A percentile compares a stretch with the other conserved stretches of the same genome.
Evolutionary conservation across 2,329 filamentous ascomycete species (phyloP).

Genomic region (Aspergillus ruber): DNA sequence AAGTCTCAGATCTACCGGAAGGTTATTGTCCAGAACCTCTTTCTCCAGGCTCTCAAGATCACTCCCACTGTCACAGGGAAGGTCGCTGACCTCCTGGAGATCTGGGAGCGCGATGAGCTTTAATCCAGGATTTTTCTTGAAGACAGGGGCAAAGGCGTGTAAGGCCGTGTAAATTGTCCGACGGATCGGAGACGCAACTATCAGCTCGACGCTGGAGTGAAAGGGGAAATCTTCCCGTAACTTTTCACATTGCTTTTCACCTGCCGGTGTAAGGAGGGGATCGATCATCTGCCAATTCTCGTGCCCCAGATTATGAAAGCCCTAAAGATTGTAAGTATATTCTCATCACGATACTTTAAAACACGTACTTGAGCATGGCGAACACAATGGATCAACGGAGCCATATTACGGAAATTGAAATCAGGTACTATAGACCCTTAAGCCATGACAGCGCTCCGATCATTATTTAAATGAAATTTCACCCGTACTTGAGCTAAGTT

Average conservation of each 20-base stretch:
- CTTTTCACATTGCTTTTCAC: conserved; percentile 60
- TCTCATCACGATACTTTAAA: not conserved
- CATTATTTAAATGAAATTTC: too few relatives aligned
- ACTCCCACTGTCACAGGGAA: conserved; percentile 68
- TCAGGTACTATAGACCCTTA: too few relatives aligned
- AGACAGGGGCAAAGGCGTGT: conserved; percentile 53
- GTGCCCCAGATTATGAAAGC: conserved; percentile 65
- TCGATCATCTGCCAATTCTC: conserved; percentile 63
- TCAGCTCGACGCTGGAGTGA: conserved; percentile 55
- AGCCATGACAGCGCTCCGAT: too few relatives aligned
- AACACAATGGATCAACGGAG: not conserved
- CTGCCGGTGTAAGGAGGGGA: conserved; percentile 63
- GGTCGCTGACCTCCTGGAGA: conserved; percentile 65
- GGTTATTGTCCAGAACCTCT: conserved; percentile 48
- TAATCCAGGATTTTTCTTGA: conserved; percentile 32
- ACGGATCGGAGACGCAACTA: conserved; percentile 68
- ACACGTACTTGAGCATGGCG: not conserved
- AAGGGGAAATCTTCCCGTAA: conserved; percentile 56
- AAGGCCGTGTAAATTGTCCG: conserved; percentile 70
- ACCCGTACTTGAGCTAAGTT: too few relatives aligned
- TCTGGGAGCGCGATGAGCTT: conserved; percentile 60
- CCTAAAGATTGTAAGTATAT: conserved; percentile 37
- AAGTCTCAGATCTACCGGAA: conserved; percentile 48
- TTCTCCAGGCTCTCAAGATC: conserved; percentile 44
- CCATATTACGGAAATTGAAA: not conserved